A percentile compares a stretch with the other conserved stretches of the same genome.
Evolutionary conservation across 371 early-diverging fungal genomes (phyloP).

Genomic region (Syncephalastrum contaminatum): DNA sequence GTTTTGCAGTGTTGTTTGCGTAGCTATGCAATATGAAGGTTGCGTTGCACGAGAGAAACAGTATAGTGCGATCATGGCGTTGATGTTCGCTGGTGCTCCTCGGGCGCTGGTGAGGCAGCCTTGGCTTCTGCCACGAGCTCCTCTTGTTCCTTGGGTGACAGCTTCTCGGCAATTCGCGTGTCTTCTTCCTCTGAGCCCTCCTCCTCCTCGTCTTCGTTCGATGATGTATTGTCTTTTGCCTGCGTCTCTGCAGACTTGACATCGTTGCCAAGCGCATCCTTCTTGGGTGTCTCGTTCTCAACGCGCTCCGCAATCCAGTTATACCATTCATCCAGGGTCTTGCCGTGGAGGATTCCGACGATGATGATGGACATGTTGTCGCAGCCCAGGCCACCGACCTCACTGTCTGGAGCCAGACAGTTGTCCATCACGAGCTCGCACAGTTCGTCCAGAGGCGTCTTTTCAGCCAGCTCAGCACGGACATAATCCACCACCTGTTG

Average conservation of each 20-base stretch:
- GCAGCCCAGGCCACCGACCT: conserved; percentile 90
- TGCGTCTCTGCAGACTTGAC: not conserved
- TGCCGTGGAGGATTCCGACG: conserved; percentile 82
- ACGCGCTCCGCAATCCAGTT: conserved; percentile 38
- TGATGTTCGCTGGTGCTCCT: too few species aligned
- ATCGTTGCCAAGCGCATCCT: conserved; percentile 22
- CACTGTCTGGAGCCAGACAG: conserved; percentile 87
- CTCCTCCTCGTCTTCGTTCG: not conserved
- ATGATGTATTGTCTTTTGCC: not conserved
- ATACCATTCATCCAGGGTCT: conserved; percentile 74
- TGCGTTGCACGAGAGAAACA: too few species aligned
- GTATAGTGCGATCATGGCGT: too few species aligned
- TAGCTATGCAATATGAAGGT: too few species aligned
- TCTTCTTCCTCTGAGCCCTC: not conserved
- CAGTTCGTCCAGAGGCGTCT: conserved; percentile 58
- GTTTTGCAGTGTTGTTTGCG: too few species aligned
- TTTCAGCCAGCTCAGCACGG: conserved; percentile 59
- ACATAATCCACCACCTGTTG: conserved; percentile 89
- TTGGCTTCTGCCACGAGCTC: too few species aligned
- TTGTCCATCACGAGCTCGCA: conserved; percentile 89
- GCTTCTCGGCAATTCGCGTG: too few species aligned
- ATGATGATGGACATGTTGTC: conserved; percentile 98
- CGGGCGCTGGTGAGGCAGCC: too few species aligned
- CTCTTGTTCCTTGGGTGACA: too few species aligned
- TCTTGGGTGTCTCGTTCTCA: conserved; percentile 21